These are phyloP conservation scores for Kazachstania africana DNA, from an alignment of 805 yeast genomes.

Conservation along the genomic window DNA sequence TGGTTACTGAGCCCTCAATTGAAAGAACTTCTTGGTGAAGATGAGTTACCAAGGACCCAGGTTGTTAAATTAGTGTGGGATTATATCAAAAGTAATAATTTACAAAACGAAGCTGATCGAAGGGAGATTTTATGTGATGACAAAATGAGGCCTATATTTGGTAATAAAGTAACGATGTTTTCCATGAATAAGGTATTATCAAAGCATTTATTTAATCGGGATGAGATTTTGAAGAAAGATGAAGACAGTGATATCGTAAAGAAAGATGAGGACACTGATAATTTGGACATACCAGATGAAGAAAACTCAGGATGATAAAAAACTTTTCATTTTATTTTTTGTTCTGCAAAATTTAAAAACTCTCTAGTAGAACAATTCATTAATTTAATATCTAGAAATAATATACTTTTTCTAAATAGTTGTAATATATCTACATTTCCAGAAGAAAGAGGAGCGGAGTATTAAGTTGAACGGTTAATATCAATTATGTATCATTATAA, in stretches of 20 bases:
- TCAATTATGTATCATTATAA: too few relatives aligned
- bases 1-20: conserved; percentile 43
- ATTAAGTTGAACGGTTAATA: too few relatives aligned
- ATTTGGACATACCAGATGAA: too few relatives aligned
- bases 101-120: conserved; percentile 59
- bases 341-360: too few relatives aligned
- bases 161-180: conserved; percentile 47
- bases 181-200: conserved; percentile 43
- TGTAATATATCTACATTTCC: too few relatives aligned
- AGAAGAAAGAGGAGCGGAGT: too few relatives aligned
- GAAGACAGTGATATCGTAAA: not conserved
- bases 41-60: conserved; percentile 49
- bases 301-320: too few relatives aligned
- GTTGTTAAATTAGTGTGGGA: conserved; percentile 62
- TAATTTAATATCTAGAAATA: too few relatives aligned
- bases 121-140: conserved; percentile 58
- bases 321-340: too few relatives aligned
- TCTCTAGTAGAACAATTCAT: too few relatives aligned
- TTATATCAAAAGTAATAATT: conserved; percentile 46
- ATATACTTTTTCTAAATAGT: too few relatives aligned
- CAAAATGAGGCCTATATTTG: conserved; percentile 44
- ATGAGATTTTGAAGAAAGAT: not conserved
- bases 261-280: not conserved
- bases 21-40: conserved; percentile 35
- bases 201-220: conserved; percentile 31